These are phyloP conservation scores for Apium graveolens DNA, from an alignment of 129 eudicot species.

Conservation along the genomic window DNA sequence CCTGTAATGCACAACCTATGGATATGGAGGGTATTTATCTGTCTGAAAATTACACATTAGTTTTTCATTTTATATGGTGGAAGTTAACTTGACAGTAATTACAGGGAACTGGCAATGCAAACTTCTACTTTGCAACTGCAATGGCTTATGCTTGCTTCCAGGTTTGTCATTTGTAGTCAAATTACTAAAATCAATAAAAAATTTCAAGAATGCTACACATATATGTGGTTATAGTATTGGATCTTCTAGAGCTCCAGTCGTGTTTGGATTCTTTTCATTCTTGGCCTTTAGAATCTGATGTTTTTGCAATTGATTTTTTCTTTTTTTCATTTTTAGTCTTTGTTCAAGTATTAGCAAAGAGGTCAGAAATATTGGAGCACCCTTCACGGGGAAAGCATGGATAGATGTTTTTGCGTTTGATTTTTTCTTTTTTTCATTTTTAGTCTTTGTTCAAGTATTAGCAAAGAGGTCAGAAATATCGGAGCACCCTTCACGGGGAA, in stretches of 20 bases:
- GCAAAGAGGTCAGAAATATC: background rate
- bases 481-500: background rate
- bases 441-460: background rate
- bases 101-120: slow-evolving; percentile 98
- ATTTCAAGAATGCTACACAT: background rate
- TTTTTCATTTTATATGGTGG: slow-evolving; percentile 4
- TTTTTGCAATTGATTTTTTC: too few species aligned
- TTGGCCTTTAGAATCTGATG: background rate
- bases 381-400: background rate
- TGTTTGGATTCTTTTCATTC: background rate
- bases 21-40: slow-evolving; percentile 93
- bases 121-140: slow-evolving; percentile 93
- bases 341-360: background rate
- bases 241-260: background rate
- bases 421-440: background rate
- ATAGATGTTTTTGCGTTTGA: too few species aligned
- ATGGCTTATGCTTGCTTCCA: slow-evolving; percentile 96
- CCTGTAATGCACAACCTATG: slow-evolving; percentile 96
- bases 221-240: background rate
- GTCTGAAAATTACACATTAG: background rate
- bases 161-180: slow-evolving; percentile 34
- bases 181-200: background rate
- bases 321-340: too few species aligned
- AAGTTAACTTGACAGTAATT: slow-evolving; percentile 19
- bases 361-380: background rate